Base-by-base conservation (phyloP, 192 early-diverging fungal genomes). In the Podila minutissima region DNA sequence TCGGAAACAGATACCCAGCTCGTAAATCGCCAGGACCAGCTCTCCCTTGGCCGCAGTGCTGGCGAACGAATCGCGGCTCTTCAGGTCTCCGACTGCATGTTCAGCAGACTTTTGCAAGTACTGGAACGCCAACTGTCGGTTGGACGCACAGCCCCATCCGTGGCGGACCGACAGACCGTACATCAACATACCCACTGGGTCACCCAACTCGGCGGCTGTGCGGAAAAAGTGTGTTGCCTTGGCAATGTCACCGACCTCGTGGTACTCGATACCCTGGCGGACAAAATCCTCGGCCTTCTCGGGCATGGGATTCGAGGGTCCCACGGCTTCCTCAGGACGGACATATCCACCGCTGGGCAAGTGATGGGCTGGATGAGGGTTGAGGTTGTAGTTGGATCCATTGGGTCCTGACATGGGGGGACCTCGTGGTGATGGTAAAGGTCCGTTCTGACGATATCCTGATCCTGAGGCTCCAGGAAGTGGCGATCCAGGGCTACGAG, bases 131-230 rank as follows among this genome's bases (percentile, higher is more conserved):
- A 90, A 59, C 48, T 84, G 83, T 12, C 88, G 86, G 82, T 94
- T 90, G 20, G 88, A 71, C 71, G 88, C 87, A 75, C 92, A 93
- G 11, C 93, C 88, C 93, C 93, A 94, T 38, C 93, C 93, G 75
- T 94, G 93, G 19, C 93, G 88, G 19, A 92, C 84, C 19, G 93
- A 91, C 46, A 94, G 75, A 3, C 93, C 93, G 69, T 92, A 93
- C 71, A 94, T 88, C 62, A 93, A 83, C 83, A 93, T 88, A 12
- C 92, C 92, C 2, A 93, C 82, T 17, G 92, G 90, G 65, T 87
- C 89, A 13, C 88, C 85, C 33, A 74, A 64, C 66, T 92, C 87
- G 8, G 93, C 92, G 5, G 92, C 92, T 22, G 89, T 87, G 49
- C 90, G 85, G 75, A 92, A 92, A 66, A 92, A 93, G 12, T 86